A percentile compares a stretch with the other conserved stretches of the same genome.
phyloP scores from a whole-genome alignment of 2,329 filamentous ascomycete species.

The Neurospora crassa region DNA sequence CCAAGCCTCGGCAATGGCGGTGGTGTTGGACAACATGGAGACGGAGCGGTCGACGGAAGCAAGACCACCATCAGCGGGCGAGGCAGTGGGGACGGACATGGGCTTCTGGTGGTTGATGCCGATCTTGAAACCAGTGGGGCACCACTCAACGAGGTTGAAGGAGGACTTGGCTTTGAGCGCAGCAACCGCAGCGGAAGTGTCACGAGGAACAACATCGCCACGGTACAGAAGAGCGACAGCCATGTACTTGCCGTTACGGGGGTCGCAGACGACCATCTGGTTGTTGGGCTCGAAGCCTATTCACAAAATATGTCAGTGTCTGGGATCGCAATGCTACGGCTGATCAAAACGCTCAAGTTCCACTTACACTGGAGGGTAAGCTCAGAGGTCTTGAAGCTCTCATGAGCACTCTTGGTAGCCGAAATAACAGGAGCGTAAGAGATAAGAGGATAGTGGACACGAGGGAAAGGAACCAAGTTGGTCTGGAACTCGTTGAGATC shows the following conservation, averaged over 20 bases:
- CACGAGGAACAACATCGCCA: slow-evolving; percentile 60
- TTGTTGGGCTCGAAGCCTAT: slow-evolving; percentile 68
- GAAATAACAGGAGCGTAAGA: slow-evolving; percentile 65
- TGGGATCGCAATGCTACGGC: background rate
- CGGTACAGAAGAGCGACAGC: slow-evolving; percentile 64
- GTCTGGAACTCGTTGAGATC: slow-evolving; percentile 73
- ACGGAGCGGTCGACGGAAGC: slow-evolving; percentile 54
- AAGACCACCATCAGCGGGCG: slow-evolving; percentile 47
- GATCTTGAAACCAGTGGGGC: slow-evolving; percentile 66
- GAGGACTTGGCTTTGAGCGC: slow-evolving; percentile 61
- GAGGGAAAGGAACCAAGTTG: slow-evolving; percentile 64
- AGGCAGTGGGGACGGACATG: slow-evolving; percentile 43
- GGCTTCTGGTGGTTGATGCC: slow-evolving; percentile 68
- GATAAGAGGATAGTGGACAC: slow-evolving; percentile 66
- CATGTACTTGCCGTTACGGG: slow-evolving; percentile 69
- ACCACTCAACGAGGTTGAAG: slow-evolving; percentile 69
- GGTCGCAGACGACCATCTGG: slow-evolving; percentile 70
- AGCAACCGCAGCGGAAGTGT: slow-evolving; percentile 58
- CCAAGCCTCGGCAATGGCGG: slow-evolving; percentile 65
- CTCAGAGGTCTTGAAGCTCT: slow-evolving; percentile 80
- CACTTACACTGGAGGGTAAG: slow-evolving; percentile 62
- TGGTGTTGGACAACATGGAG: slow-evolving; percentile 67
- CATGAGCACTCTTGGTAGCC: slow-evolving; percentile 68
- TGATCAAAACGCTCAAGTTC: background rate
- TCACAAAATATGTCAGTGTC: slow-evolving; percentile 6